Evolutionary conservation across 2,329 filamentous ascomycete genomes (phyloP).

Genomic region (Ilyonectria robusta): DNA sequence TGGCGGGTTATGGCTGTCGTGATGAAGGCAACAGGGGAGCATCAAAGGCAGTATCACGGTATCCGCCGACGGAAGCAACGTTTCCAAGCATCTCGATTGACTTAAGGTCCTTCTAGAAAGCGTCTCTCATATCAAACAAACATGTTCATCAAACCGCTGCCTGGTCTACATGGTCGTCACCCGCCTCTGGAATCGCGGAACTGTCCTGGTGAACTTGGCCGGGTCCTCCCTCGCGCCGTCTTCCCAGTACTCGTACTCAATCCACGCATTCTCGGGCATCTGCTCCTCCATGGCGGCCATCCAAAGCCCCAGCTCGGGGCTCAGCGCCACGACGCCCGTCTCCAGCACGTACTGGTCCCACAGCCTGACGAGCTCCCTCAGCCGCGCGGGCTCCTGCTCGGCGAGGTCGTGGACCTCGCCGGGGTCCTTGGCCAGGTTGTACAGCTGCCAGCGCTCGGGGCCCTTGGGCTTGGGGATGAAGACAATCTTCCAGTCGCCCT

Average conservation of each 20-base stretch:
- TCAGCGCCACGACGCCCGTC: slow-evolving; percentile 36
- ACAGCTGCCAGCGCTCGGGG: slow-evolving; percentile 70
- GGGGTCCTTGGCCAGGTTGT: slow-evolving; percentile 65
- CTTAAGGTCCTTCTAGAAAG: neutral
- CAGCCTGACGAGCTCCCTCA: slow-evolving; percentile 64
- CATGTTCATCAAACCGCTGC: neutral
- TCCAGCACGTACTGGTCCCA: slow-evolving; percentile 69
- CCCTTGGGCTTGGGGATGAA: slow-evolving; percentile 66
- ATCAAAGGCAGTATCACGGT: neutral
- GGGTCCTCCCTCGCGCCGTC: slow-evolving; percentile 59
- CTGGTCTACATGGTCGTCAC: slow-evolving; percentile 26
- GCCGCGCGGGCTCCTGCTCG: slow-evolving; percentile 56
- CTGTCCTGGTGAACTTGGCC: slow-evolving; percentile 52
- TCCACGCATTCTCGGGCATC: slow-evolving; percentile 77
- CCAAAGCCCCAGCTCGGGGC: slow-evolving; percentile 69
- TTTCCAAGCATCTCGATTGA: neutral
- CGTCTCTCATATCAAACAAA: neutral
- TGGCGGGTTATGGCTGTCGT: neutral
- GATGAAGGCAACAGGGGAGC: neutral
- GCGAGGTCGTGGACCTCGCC: slow-evolving; percentile 65
- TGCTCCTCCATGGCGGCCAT: slow-evolving; percentile 73
- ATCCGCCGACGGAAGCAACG: neutral
- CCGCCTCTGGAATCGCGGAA: slow-evolving; percentile 37
- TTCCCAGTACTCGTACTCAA: slow-evolving; percentile 76
- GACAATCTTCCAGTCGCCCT: slow-evolving; percentile 70